Evolutionary conservation across 306 rosid genomes (phyloP), one percentile per base, ranked within the genome.

Genomic region (Vachellia pachyceras): DNA sequence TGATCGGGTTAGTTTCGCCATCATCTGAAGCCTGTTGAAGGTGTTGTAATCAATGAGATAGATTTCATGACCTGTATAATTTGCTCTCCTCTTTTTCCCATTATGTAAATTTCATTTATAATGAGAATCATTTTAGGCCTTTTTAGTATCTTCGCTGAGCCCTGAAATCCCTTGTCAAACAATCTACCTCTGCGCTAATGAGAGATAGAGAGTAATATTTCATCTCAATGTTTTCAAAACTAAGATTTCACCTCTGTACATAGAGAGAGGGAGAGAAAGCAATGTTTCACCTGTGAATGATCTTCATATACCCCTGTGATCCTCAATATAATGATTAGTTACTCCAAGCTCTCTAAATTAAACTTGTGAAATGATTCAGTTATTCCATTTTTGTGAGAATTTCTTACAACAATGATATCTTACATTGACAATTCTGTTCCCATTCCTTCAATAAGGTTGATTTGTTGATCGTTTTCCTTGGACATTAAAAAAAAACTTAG

Each of bases 1-100:
- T 64, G 72, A 60, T 69, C 40, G 58, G 18, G 18, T 10, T 64
- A 64, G 33, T 11, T 40, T 69, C 64, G 50, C 58, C 70, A 79
- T 69, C 63, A 63, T 70, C 23, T 33, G 49, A 25, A 47, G 25
- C 57, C 10, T 52, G n/a, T 69, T 69, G 61, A 42, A 73, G 54
- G 66, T 61, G 41, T 66, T 69, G 50, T 60, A 39, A 63, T 64
- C 58, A 75, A 44, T 54, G 50, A 54, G 61, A 18, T 6, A 7
- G 61, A n/a, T 11, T 52, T 18, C 12, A n/a, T 54, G 61, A 54
- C 6, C n/a, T 23, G 20, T 54, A 54, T n/a, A 18, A 7, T 2
- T 54, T 17, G 18, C 52, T 18, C 2, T 6, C 2, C 17, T 49
- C 5, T 52, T 7, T 6, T 2, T 6, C 6, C 6, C 22, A 52